Conservation (phyloP, 192 early-diverging fungal species). For the Lobosporangium transversale region DNA sequence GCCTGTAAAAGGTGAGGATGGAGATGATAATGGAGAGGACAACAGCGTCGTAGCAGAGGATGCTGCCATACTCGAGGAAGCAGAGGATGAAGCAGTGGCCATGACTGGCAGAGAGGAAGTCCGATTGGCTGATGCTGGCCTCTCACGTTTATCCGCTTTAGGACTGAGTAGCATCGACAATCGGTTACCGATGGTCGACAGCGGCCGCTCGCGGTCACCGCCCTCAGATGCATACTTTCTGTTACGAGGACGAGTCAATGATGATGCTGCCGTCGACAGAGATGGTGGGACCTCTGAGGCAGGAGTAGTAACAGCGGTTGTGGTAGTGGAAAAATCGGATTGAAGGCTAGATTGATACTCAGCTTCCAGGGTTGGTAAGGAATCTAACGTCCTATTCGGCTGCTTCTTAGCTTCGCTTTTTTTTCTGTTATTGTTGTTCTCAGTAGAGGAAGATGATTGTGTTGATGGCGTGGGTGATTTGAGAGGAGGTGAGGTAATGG, state of each 20-base stretch:
- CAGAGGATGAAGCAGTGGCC: not conserved
- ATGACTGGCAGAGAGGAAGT: not conserved
- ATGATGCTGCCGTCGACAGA: not conserved
- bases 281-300: not conserved
- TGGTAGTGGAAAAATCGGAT: no score
- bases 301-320: not conserved
- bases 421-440: not conserved
- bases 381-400: not conserved
- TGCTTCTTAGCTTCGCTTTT: not conserved
- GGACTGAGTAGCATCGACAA: slow-evolving; percentile 22
- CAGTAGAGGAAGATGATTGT: not conserved
- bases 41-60: not conserved
- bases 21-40: not conserved
- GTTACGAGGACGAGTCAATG: not conserved
- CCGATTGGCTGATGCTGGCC: slow-evolving; percentile 4
- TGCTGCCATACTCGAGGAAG: not conserved
- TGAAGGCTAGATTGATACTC: not conserved
- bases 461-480: not conserved
- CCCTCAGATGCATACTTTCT: slow-evolving; percentile 9
- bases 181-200: slow-evolving; percentile 14
- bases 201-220: not conserved
- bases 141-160: not conserved
- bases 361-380: not conserved
- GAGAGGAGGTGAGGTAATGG: slow-evolving; percentile 64
- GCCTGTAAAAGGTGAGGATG: not conserved